These are phyloP conservation scores for Mortierella sp. DNA, from an alignment of 371 early-diverging fungal genomes.

Conservation along the genomic window DNA sequence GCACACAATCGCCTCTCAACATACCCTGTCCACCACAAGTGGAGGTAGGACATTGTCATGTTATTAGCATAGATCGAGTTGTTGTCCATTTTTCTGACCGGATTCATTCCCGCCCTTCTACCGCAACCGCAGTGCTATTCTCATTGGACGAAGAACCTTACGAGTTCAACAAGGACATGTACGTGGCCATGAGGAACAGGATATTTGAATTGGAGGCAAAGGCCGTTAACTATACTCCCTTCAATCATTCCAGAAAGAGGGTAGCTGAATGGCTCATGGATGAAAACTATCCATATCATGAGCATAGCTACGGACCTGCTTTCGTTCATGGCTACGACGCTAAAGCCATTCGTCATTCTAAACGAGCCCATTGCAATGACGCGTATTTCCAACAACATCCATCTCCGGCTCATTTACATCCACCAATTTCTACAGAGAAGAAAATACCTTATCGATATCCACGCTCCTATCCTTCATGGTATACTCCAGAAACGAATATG, in stretches of 20 bases:
- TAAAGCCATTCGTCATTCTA: constrained; percentile 12
- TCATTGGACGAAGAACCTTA: constrained; percentile 42
- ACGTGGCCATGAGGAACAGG: constrained; percentile 48
- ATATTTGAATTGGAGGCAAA: constrained; percentile 51
- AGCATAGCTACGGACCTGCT: constrained; percentile 3
- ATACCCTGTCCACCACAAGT: constrained; percentile 40
- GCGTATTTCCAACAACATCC: constrained; percentile 2
- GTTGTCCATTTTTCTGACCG: background rate
- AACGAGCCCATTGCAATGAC: constrained; percentile 19
- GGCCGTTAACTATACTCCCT: constrained; percentile 40
- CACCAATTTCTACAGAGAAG: background rate
- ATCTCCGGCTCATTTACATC: background rate
- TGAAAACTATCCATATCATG: constrained; percentile 15
- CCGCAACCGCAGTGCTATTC: constrained; percentile 23
- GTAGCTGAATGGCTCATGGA: constrained; percentile 20
- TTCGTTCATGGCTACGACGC: constrained; percentile 1
- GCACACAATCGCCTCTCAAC: constrained; percentile 47
- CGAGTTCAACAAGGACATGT: constrained; percentile 47
- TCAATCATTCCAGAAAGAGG: constrained; percentile 32
- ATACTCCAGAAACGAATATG: constrained; percentile 34
- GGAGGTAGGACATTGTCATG: constrained; percentile 24
- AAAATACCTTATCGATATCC: background rate
- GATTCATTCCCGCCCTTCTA: background rate
- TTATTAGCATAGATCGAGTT: background rate
- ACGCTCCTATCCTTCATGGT: constrained; percentile 47